Conservation (phyloP, 176 grass and related monocot species). For the Thalia dealbata region DNA sequence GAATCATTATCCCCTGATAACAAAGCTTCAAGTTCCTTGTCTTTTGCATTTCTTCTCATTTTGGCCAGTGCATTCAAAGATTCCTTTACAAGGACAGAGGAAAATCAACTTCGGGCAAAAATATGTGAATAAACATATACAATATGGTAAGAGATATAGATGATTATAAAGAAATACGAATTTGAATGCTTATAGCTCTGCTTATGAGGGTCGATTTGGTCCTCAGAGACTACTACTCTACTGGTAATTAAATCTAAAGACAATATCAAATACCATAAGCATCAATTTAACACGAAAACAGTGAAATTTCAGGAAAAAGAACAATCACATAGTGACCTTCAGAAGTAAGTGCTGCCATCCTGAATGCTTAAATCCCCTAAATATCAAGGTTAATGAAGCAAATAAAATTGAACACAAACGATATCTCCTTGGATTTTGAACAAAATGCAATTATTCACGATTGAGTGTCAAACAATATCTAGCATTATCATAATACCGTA, state of each 20-base stretch:
- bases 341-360: neutral
- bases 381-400: neutral
- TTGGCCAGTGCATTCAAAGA: conserved; percentile 57
- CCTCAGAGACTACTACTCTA: neutral
- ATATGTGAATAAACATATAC: conserved; percentile 2
- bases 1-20: conserved; percentile 78
- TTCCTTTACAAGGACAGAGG: conserved; percentile 46
- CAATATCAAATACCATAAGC: neutral
- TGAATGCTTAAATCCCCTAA: neutral
- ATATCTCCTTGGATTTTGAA: neutral
- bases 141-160: neutral
- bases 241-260: neutral
- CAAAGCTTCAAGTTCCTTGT: conserved; percentile 86
- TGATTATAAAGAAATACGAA: too few species aligned
- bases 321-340: neutral
- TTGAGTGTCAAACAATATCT: neutral
- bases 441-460: neutral
- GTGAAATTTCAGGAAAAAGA: neutral
- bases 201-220: too few species aligned
- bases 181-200: too few species aligned
- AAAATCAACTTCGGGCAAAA: conserved; percentile 14
- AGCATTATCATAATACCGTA: neutral
- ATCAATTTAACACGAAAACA: neutral
- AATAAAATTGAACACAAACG: neutral
- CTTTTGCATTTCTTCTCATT: conserved; percentile 87